These are phyloP conservation scores for Scleromitrula shiraiana DNA, from an alignment of 2,329 filamentous ascomycete species.

Conservation along the genomic window DNA sequence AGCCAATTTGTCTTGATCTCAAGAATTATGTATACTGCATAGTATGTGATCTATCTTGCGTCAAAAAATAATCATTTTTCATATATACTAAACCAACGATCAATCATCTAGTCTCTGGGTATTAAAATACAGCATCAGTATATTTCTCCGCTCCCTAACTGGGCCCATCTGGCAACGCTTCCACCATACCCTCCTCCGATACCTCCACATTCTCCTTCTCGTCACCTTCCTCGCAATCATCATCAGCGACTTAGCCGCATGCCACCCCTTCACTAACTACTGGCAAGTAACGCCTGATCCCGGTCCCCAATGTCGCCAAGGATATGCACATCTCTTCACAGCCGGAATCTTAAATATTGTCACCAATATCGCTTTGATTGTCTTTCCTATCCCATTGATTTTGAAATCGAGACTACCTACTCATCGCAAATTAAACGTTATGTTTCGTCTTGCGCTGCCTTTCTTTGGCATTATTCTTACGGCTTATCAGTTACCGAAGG, in stretches of 20 bases:
- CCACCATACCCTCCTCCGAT: slow-evolving; percentile 60
- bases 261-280: slow-evolving; percentile 64
- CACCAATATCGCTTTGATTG: slow-evolving; percentile 77
- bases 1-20: slow-evolving; percentile 74
- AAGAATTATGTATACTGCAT: slow-evolving; percentile 78
- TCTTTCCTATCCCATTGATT: slow-evolving; percentile 84
- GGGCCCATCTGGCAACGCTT: slow-evolving; percentile 70
- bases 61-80: not conserved
- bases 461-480: slow-evolving; percentile 70
- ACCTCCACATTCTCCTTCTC: slow-evolving; percentile 65
- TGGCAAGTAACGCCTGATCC: slow-evolving; percentile 80
- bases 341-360: slow-evolving; percentile 80
- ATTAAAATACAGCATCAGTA: slow-evolving; percentile 78
- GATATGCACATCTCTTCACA: slow-evolving; percentile 75
- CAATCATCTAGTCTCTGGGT: slow-evolving; percentile 65
- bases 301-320: slow-evolving; percentile 73
- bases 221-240: slow-evolving; percentile 72
- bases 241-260: slow-evolving; percentile 74
- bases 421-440: not conserved
- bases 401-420: slow-evolving; percentile 64
- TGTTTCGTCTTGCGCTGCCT: slow-evolving; percentile 36
- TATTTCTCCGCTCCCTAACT: slow-evolving; percentile 81
- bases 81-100: not conserved
- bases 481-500: slow-evolving; percentile 65
- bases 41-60: no score